Percentiles rank a stretch among this genome's conserved stretches.
Conservation (phyloP, 1,284 basidiomycete genomes). For the Leccinum fuscescens region DNA sequence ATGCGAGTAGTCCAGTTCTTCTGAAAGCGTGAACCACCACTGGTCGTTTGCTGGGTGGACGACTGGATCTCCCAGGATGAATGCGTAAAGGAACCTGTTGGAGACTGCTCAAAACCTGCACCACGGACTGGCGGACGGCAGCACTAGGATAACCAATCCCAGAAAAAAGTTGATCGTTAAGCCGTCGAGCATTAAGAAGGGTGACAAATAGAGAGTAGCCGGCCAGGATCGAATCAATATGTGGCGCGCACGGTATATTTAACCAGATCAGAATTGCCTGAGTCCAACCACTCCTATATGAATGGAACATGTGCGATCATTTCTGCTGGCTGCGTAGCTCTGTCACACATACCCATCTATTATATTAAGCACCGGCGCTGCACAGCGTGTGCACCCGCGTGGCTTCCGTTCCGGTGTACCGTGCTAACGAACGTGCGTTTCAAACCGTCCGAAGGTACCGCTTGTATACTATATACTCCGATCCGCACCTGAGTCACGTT, state of each 20-base stretch:
- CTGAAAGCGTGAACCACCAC: slow-evolving; percentile 30
- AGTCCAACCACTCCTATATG: no score
- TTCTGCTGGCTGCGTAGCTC: no score
- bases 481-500: slow-evolving; percentile 70
- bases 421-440: no score
- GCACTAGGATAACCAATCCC: slow-evolving; percentile 20
- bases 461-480: slow-evolving; percentile 45
- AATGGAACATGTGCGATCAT: no score
- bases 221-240: slow-evolving; percentile 16
- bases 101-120: slow-evolving; percentile 23
- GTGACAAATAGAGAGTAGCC: slow-evolving; percentile 35
- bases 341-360: no score
- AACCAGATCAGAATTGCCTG: no score
- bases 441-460: no score
- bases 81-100: slow-evolving; percentile 35
- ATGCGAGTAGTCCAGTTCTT: slow-evolving; percentile 29
- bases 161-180: slow-evolving; percentile 22
- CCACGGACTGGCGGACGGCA: slow-evolving; percentile 17
- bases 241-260: no score
- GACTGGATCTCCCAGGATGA: slow-evolving; percentile 23
- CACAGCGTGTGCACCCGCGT: no score
- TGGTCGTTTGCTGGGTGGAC: slow-evolving; percentile 33
- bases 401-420: no score
- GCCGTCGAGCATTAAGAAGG: slow-evolving; percentile 33
- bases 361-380: no score